Evolutionary conservation across 176 grass and related monocot genomes (phyloP), one percentile per base, ranked within the genome.

Genomic region (Oryza nivara): DNA sequence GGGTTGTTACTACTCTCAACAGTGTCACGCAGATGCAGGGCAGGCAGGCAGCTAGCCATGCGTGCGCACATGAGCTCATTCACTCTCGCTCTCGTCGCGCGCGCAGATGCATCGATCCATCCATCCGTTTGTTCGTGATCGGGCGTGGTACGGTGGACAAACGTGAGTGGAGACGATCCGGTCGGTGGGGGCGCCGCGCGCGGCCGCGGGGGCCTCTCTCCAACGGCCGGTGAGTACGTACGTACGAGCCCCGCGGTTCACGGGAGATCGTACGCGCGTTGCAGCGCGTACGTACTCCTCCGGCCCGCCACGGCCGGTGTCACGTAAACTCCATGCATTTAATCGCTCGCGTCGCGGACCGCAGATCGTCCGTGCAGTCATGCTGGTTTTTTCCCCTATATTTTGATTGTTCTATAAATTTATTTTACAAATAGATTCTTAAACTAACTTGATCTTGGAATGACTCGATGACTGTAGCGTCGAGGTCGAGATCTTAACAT

Each of bases 281-380:
- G 26, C 26, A 26, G 26, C 26, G 26, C 26, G 26, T 26, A 26
- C 26, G 26, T 26, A 32, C 30, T 32, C 30, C 30, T 32, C 30
- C 30, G 30, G 30, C 30, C 30, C 30, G 30, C 2, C 30, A 32
- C 30, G 56, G 58, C 20, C 58, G 58, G 58, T 11, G 51, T 63
- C 58, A 63, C 58, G 58, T 10, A 63, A 63, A 63, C 58, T 63
- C 58, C 58, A n/a, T 63, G 58, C 58, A 63, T 63, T 63, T 63
- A 23, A 23, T 63, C 58, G 58, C 58, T 13, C 58, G 20, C 49
- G 14, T 14, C 49, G 16, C 52, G 15, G 17, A 6, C 17, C 17
- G 52, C 52, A 58, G 52, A 58, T 58, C 17, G 52, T 7, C 0
- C 56, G 51, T 44, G 43, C 43, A 9, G 43, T 44, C 43, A 11